Base-by-base conservation (phyloP, 2,329 filamentous ascomycete species). In the Sporothrix dimorphospora region DNA sequence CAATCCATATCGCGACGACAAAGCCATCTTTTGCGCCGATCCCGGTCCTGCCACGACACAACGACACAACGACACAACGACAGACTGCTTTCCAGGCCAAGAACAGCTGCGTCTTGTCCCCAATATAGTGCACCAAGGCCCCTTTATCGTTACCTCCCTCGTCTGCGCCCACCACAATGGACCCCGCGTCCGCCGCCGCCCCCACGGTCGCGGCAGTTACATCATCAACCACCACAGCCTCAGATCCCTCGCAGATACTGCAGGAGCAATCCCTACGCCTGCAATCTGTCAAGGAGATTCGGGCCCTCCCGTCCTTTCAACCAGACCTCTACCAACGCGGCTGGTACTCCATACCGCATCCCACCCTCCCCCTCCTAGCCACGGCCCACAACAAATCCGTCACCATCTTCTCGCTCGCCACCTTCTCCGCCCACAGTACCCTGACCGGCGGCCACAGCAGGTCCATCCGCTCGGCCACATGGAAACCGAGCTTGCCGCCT, bases 381-480 rank as follows among this genome's bases (percentile, higher is more conserved):
- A 98, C 95, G 21, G 91, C 94, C 74, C 94, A 94, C 82, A 90
- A 92, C 72, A 97, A 96, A 79, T 91, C 91, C 49, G 93, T 96
- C 72, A 94, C 94, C 74, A 87, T 99, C 78, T 98, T 97, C 85
- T 97, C 93, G 67, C 89, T 98, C 67, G 88, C 88, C 47, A 92
- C 91, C 71, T 93, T 97, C 79, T 90, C 90, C 16, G 88, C 93
- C 67, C 91, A 97, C 79, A 94, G 91, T 78, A 88, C 88, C 24
- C 90, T 98, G 71, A 90, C 91, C 8, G 94, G 94, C 73, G 96
- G 95, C 8, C 96, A 99, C 83, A 93, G 94, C 77, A 92, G 96
- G 72, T 96, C 92, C 77, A 90, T 99, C n/a, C 89, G 96, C 71
- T 89, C 90, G 67, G 89, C 91, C 24, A 91, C 93, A 49, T 99